Evolutionary conservation across 2,329 filamentous ascomycete species (phyloP), one percentile per base, ranked within the genome.

Genomic region (Ploettnerulaceae sp.): DNA sequence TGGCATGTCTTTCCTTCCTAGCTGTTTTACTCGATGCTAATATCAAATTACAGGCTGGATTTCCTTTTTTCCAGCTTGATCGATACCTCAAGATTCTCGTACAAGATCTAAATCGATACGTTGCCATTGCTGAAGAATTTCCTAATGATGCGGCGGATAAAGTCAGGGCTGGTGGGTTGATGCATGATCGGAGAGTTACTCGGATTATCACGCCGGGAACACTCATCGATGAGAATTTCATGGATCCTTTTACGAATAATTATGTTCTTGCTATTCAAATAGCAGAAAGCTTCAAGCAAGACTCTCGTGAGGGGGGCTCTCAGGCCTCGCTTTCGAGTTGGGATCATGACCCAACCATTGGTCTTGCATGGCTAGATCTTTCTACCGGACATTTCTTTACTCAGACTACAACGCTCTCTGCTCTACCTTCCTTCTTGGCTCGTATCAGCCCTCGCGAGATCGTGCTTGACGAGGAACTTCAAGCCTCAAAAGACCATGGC

Each of bases 341-440:
- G 8, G 17, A 22, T 26, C 22, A 29, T 3, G 24, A 61, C 11
- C 54, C 74, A 42, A 67, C 68, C 35, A 71, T 94, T 47, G 93
- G 93, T 3, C 71, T 98, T 39, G 87, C 93, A 31, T 98, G 93
- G 93, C 72, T 97, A 36, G 93, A 98, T 66, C 70, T 97, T 20
- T 96, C 93, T 7, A 98, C 93, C 2, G 93, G 93, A 11, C 86
- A 91, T 59, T 98, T 98, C 67, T 89, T 82, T 60, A 95, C 89
- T 0, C 89, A 97, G 62, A 72, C 72, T 14, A 83, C 86, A 0
- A 82, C 82, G 15, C 67, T 90, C 6, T 71, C 77, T 39, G 81
- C 82, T 45, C 69, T 98, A 4, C 75, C 86, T n/a, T 89, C 90
- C 7, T 81, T 86, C 15, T 72, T 97, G 40, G 86, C 90, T 21